Evolutionary conservation across 768 basidiomycete genomes (phyloP).

Genomic region (Rhizopogon vulgaris): DNA sequence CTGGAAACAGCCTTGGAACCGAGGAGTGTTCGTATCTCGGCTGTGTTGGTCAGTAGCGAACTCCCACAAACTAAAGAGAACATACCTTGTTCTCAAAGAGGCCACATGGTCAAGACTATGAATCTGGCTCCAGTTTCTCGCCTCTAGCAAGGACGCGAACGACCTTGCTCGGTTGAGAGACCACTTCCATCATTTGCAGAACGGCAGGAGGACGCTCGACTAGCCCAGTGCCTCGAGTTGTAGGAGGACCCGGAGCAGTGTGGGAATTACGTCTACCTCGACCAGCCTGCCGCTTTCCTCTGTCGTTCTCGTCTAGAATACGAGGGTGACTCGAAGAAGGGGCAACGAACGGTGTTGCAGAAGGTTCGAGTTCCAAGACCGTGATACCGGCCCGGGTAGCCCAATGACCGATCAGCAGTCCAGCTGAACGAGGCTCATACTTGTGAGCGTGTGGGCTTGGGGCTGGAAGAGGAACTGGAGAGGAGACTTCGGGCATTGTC

Average conservation of each 20-base stretch:
- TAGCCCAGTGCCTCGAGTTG: constrained; percentile 33
- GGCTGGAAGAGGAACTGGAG: constrained; percentile 63
- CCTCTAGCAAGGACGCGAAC: constrained; percentile 78
- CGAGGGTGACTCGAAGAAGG: constrained; percentile 13
- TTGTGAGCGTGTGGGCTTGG: constrained; percentile 49
- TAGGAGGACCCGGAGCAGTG: constrained; percentile 9
- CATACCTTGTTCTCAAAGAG: constrained; percentile 3
- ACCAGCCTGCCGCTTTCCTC: constrained; percentile 18
- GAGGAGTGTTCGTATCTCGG: neutral
- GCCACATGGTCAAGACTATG: constrained; percentile 8
- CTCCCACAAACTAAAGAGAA: neutral
- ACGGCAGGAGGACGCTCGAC: constrained; percentile 77
- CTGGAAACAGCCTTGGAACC: neutral
- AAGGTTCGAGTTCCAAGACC: constrained; percentile 46
- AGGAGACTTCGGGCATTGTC: constrained; percentile 21
- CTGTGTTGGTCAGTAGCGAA: neutral
- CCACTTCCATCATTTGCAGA: constrained; percentile 76
- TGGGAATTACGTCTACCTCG: constrained; percentile 26
- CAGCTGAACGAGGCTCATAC: constrained; percentile 60
- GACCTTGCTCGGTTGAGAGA: constrained; percentile 67
- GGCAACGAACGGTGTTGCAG: constrained; percentile 7
- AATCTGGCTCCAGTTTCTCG: constrained; percentile 67
- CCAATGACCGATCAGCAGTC: constrained; percentile 61
- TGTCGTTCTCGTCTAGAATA: constrained; percentile 28
- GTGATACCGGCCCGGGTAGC: constrained; percentile 56